Base-by-base conservation (phyloP, 208 protist genomes). In the Wallacemonas sp. region DNA sequence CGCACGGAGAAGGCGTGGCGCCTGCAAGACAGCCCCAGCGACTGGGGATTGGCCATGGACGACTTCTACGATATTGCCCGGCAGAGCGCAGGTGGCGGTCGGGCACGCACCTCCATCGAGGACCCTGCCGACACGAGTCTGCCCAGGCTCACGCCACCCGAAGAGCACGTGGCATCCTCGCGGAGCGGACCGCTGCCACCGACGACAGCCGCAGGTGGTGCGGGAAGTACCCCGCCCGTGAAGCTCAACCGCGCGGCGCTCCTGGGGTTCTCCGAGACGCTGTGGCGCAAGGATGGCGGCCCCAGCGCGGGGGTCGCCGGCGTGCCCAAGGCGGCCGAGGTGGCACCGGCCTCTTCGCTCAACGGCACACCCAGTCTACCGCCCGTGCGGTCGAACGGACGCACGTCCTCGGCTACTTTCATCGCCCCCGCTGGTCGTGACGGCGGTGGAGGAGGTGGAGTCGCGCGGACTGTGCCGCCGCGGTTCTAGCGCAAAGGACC, bases 251-350 rank as follows among this genome's bases (percentile, higher is more conserved):
- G 41, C 1, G 46, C 26, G 5, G 74, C 64, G 22, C 58, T 76
- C 22, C 61, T 76, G 19, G 63, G 38, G 2, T 68, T 68, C 12
- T 61, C 42, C 24, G 74, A 80, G 42, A 74, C 30, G 41, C 41
- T 80, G 57, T 80, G 74, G 74, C 67, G 48, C 17, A 24, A 52
- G 24, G 26, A 37, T 2, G 22, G 41, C 30, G 55, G 26, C 37
- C 12, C 26, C 29, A 21, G 6, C 33, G 53, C 8, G 30, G 34
- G 34, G 13, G 36, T 21, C 21, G 42, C 42, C 24, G 33, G 8
- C 41, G 32, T 44, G 13, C 45, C 10, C 19, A 0, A 5, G 22
- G 12, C 21, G 9, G 44, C 3, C 33, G 17, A 12, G 33, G 8
- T 27, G 44, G 15, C 17, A 17, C 12, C 3, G 26, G 45, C 36